Conservation (phyloP, 805 yeast species). For the Candida montana region DNA sequence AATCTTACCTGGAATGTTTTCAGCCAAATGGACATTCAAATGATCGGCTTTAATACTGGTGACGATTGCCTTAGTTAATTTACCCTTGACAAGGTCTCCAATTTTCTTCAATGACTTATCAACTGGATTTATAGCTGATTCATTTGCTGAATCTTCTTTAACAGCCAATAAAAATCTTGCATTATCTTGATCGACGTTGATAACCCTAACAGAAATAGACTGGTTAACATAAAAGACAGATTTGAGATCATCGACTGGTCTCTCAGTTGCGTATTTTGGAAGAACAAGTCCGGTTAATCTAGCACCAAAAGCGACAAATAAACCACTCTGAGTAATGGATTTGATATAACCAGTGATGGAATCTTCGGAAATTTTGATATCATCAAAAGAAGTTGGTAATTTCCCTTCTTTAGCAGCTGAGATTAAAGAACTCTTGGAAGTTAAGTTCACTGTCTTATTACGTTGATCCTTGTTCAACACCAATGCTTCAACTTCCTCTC, state of each 20-base stretch:
- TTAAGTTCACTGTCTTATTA: conserved; percentile 53
- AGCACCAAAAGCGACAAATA: conserved; percentile 78
- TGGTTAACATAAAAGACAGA: conserved; percentile 57
- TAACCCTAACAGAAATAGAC: conserved; percentile 63
- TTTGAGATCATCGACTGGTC: conserved; percentile 46
- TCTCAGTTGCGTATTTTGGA: conserved; percentile 61
- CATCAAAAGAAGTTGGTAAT: conserved; percentile 58
- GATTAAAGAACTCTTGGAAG: conserved; percentile 63
- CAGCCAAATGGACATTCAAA: conserved; percentile 70
- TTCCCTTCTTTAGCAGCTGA: conserved; percentile 48
- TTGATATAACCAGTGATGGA: conserved; percentile 69
- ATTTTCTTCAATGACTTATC: conserved; percentile 45
- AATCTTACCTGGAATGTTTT: conserved; percentile 71
- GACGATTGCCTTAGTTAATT: conserved; percentile 51
- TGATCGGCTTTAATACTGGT: conserved; percentile 66
- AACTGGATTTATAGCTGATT: conserved; percentile 48
- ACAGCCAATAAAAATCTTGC: conserved; percentile 67
- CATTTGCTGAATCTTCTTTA: conserved; percentile 30
- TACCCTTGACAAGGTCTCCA: conserved; percentile 56
- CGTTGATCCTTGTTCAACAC: conserved; percentile 62
- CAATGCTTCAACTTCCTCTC: conserved; percentile 53
- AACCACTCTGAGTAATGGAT: conserved; percentile 72
- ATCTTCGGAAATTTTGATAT: conserved; percentile 44
- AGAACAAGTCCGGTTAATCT: conserved; percentile 78
- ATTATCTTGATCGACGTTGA: conserved; percentile 62